Percentiles rank a stretch among this genome's conserved stretches.
Evolutionary conservation across 1,284 basidiomycete species (phyloP).

Genomic region (Crucibulum parvulum): DNA sequence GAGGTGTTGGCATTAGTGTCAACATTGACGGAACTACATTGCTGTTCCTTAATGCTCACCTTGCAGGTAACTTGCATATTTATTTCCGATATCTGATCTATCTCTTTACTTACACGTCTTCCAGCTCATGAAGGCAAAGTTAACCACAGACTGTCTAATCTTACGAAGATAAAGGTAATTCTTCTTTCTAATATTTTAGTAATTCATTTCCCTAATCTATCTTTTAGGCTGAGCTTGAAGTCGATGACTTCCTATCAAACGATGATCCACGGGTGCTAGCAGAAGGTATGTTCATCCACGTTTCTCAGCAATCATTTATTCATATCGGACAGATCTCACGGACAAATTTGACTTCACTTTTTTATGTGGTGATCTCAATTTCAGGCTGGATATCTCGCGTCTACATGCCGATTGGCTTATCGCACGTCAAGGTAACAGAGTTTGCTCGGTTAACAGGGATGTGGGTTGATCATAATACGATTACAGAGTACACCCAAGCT

Average conservation of each 20-base stretch:
- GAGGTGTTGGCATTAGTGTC: slow-evolving; percentile 84
- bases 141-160: slow-evolving; percentile 71
- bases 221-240: slow-evolving; percentile 62
- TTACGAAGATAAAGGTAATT: slow-evolving; percentile 77
- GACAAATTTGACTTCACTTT: slow-evolving; percentile 87
- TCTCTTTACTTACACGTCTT: slow-evolving; percentile 5
- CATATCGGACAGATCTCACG: slow-evolving; percentile 63
- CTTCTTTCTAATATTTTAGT: not conserved
- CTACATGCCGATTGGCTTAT: slow-evolving; percentile 80
- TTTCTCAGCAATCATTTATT: not conserved
- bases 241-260: slow-evolving; percentile 69
- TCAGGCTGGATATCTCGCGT: slow-evolving; percentile 75
- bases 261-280: slow-evolving; percentile 68
- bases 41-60: slow-evolving; percentile 87
- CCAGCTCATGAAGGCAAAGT: slow-evolving; percentile 81
- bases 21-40: slow-evolving; percentile 78
- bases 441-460: not conserved
- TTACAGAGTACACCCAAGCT: slow-evolving; percentile 71
- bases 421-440: slow-evolving; percentile 53
- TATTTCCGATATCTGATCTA: slow-evolving; percentile 3
- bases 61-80: slow-evolving; percentile 68
- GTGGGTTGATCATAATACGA: not conserved
- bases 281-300: slow-evolving; percentile 57
- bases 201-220: not conserved
- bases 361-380: slow-evolving; percentile 84